phyloP scores from a whole-genome alignment of 108 stramenopile genomes.

The Cyclotella sp. region DNA sequence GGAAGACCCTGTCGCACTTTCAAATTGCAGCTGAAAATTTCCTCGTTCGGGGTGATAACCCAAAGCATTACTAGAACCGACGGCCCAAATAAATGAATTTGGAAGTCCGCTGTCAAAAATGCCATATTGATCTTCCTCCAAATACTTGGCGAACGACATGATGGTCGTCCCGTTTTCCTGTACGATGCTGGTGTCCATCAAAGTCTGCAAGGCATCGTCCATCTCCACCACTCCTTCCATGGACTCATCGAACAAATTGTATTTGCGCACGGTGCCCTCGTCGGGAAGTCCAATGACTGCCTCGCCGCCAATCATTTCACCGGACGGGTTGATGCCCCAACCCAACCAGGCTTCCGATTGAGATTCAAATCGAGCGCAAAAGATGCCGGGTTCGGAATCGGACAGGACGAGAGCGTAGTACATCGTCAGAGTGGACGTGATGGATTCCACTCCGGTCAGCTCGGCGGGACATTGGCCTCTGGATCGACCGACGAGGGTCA shows the following conservation, averaged over 20 bases:
- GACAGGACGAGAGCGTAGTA: conserved; percentile 29
- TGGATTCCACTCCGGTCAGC: neutral
- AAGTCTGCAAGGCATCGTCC: conserved; percentile 51
- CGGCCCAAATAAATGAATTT: conserved; percentile 58
- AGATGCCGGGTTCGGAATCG: conserved; percentile 9
- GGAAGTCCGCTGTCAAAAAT: conserved; percentile 27
- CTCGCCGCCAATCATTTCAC: conserved; percentile 22
- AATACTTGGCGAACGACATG: conserved; percentile 66
- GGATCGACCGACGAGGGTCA: neutral
- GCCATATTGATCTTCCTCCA: conserved; percentile 57
- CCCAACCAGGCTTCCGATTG: conserved; percentile 26
- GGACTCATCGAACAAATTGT: conserved; percentile 1
- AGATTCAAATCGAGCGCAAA: conserved; percentile 32
- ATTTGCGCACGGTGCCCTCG: conserved; percentile 26
- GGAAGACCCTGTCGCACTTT: neutral
- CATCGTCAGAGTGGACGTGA: neutral
- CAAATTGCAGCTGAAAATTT: conserved; percentile 20
- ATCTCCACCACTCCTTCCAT: conserved; percentile 29
- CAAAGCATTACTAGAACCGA: conserved; percentile 48
- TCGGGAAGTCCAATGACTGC: conserved; percentile 33
- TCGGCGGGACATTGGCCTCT: conserved; percentile 1
- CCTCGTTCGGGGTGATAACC: conserved; percentile 43
- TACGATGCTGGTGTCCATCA: conserved; percentile 50
- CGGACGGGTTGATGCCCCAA: conserved; percentile 10
- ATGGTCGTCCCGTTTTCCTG: conserved; percentile 52